Evolutionary conservation across 1,284 basidiomycete genomes (phyloP), one percentile per base, ranked within the genome.

Genomic region (Trichosporon inkin): DNA sequence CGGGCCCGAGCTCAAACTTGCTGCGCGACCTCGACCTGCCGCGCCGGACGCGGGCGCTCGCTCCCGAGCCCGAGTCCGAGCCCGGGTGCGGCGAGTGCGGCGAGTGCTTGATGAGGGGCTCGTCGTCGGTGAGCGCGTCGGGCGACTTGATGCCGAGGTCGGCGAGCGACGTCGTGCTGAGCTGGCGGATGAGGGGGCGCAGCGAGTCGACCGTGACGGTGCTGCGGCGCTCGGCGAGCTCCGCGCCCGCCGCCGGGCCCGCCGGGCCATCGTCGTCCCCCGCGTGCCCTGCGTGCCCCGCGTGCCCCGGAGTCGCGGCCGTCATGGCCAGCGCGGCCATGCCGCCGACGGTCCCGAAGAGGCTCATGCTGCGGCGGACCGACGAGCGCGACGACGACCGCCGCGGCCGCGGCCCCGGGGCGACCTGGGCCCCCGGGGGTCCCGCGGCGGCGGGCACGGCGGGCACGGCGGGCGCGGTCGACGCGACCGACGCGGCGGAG

Each of bases 301-400:
- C 40, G 36, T 11, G 49, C 28, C 37, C 37, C 6, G 19, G 55
- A 40, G n/a, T 24, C 38, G 55, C 35, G 3, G 53, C 51, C 13
- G 54, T 58, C 57, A 60, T 61, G 0, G 64, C 60, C 49, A 76
- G 57, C n/a, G 72, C 71, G 0, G 71, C 73, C 74, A 76, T 64
- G 49, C 61, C 61, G n/a, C 57, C 52, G 22, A 72, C 75, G 6
- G 62, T 65, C 20, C 72, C 73, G 32, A 75, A 77, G 19, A 77
- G 61, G 69, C 68, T 70, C 39, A 64, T 70, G 2, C 71, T 70
- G 56, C 74, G 64, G 35, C 71, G 65, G 13, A 49, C 44, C 6
- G 44, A 49, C 16, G 24, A 28, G 17, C 44, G 44, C 22, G 44
- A 49, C 24, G 44, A 49, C 11, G 44, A 49, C 17, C 44, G 44